phyloP scores from a whole-genome alignment of 2,329 filamentous ascomycete species.

The Botrytis galanthina region DNA sequence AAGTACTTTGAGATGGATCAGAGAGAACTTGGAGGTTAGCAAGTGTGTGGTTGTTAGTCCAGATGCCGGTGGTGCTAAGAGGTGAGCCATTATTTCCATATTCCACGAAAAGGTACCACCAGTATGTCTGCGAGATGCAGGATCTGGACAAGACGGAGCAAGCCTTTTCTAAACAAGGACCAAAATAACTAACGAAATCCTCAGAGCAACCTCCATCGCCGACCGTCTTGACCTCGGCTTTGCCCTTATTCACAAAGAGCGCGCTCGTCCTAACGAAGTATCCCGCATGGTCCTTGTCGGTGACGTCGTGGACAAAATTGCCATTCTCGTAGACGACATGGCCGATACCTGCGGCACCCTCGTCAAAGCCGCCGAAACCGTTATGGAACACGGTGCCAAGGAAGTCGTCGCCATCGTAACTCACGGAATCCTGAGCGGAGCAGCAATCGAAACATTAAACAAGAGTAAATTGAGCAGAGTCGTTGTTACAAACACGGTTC shows the following conservation, averaged over 20 bases:
- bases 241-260: conserved; percentile 95
- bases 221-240: conserved; percentile 88
- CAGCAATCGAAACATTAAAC: conserved; percentile 73
- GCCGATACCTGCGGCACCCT: conserved; percentile 91
- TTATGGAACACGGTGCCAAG: conserved; percentile 81
- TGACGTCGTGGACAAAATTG: conserved; percentile 84
- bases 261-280: conserved; percentile 85
- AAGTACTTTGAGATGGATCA: conserved; percentile 86
- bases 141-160: not conserved
- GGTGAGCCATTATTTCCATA: conserved; percentile 46
- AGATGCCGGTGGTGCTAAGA: conserved; percentile 91
- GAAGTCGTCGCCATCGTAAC: conserved; percentile 94
- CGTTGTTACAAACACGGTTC: conserved; percentile 89
- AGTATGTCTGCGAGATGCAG: not conserved
- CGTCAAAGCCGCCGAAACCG: conserved; percentile 82
- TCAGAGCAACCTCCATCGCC: conserved; percentile 82
- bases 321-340: conserved; percentile 98
- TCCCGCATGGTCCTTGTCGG: conserved; percentile 95
- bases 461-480: conserved; percentile 71
- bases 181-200: not conserved
- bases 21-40: conserved; percentile 75
- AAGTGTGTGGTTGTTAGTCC: conserved; percentile 94
- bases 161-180: not conserved
- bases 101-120: not conserved
- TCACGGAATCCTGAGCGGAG: conserved; percentile 85